Base-by-base conservation (phyloP, 2,329 filamentous ascomycete genomes). In the Aspergillus unguis region DNA sequence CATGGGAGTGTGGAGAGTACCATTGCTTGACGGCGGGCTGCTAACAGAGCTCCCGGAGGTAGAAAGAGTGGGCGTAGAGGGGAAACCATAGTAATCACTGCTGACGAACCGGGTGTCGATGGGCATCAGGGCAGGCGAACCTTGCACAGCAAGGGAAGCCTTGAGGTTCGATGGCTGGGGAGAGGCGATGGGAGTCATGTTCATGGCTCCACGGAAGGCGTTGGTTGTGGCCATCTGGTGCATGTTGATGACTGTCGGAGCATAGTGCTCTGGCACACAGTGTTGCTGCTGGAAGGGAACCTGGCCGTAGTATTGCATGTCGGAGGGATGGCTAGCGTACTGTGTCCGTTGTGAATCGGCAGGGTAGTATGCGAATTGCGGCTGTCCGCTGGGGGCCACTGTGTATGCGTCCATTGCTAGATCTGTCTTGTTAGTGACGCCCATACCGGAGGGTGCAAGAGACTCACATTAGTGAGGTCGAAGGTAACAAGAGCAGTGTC, bases 311-410 rank as follows among this genome's bases (percentile, higher is more conserved):
- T 75, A 70, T 76, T 72, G 67, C 59, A 73, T 61, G 53, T 81
- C 79, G 40, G 76, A 74, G 55, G 81, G 83, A 68, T 84, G 81
- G 56, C 84, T 81, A 59, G 85, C 82, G 77, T 90, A 92, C 74
- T 92, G 86, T 68, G 88, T 87, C 66, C 85, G 81, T 69, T 91
- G 87, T 58, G 84, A 78, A 71, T 86, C 80, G 63, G 94, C 88
- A 60, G 84, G 86, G 78, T 92, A 95, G 80, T 92, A 94, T 81
- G 88, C 92, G 79, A 91, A 95, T 54, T 88, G 79, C 60, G 85
- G 83, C 75, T 88, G 86, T 56, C 81, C 84, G 62, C 75, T 59
- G 53, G 73, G 69, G 67, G 75, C 74, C 65, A 78, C 74, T 58
- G 74, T 69, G 65, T 80, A 80, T 81, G 82, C 72, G 67, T 89